Evolutionary conservation across 116 monocot genomes (phyloP).

Genomic region (Cymodocea nodosa): DNA sequence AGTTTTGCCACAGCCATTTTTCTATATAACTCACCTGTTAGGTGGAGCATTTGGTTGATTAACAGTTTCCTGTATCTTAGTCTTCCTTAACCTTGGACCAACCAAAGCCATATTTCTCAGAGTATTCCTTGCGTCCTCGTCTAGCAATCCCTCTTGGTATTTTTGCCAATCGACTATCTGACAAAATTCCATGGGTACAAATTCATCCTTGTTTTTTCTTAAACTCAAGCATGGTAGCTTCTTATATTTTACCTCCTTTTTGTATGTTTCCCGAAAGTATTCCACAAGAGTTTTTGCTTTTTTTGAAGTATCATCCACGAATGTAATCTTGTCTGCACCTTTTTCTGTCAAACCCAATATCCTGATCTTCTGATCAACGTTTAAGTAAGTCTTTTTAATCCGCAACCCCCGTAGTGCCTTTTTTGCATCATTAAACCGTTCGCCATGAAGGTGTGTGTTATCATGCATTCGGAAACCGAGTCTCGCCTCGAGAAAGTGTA

Average conservation of each 20-base stretch:
- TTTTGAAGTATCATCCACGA: conserved; percentile 10
- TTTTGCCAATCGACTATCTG: conserved; percentile 17
- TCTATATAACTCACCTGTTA: conserved; percentile 14
- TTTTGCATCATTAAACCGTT: neutral
- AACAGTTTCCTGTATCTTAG: conserved; percentile 14
- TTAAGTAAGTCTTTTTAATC: no score
- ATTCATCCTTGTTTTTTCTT: conserved; percentile 16
- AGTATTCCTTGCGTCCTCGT: conserved; percentile 8
- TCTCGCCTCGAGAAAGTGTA: conserved; percentile 4
- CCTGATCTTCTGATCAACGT: conserved; percentile 10
- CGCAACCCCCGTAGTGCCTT: neutral
- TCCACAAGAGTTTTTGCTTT: conserved; percentile 13
- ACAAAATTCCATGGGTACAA: conserved; percentile 41
- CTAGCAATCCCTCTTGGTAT: conserved; percentile 12
- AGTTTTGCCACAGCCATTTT: neutral
- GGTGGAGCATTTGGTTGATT: conserved; percentile 10
- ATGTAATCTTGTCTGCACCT: conserved; percentile 15
- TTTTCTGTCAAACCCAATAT: conserved; percentile 18
- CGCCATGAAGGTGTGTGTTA: neutral
- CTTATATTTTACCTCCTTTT: conserved; percentile 8
- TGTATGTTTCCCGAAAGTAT: conserved; percentile 18
- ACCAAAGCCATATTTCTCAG: conserved; percentile 14
- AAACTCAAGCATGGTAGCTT: conserved; percentile 31
- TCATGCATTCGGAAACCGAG: neutral
- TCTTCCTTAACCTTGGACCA: conserved; percentile 8